These are phyloP conservation scores for Castanospermum australe DNA, from an alignment of 306 rosid genomes.

Conservation along the genomic window DNA sequence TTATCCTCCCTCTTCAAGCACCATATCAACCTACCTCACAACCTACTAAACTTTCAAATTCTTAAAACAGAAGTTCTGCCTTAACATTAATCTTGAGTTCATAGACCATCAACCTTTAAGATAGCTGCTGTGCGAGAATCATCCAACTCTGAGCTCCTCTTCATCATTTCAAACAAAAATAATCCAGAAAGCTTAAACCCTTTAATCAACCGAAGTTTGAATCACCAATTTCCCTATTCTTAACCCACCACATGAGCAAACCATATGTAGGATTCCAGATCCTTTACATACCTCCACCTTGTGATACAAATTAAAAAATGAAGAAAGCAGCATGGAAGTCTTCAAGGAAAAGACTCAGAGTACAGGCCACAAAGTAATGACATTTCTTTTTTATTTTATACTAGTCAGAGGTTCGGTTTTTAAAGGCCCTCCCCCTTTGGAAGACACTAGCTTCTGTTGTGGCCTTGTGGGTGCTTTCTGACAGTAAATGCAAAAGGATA, in stretches of 20 bases:
- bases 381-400: slow-evolving; percentile 1
- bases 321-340: neutral
- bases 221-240: neutral
- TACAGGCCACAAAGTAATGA: neutral
- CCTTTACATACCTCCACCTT: neutral
- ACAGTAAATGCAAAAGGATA: neutral
- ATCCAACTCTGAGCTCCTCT: neutral
- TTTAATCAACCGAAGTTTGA: neutral
- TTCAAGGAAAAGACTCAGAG: neutral
- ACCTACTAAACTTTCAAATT: no score
- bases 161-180: neutral
- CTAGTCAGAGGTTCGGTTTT: neutral
- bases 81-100: no score
- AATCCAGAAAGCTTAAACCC: neutral
- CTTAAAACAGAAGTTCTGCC: no score
- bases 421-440: neutral
- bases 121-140: neutral
- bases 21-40: no score
- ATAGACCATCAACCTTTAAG: no score
- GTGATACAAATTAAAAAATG: neutral
- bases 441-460: no score
- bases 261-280: neutral
- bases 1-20: no score
- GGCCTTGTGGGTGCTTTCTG: neutral
- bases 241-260: neutral